phyloP scores from a whole-genome alignment of 1,139 yeast genomes.

The Candida albicans region DNA sequence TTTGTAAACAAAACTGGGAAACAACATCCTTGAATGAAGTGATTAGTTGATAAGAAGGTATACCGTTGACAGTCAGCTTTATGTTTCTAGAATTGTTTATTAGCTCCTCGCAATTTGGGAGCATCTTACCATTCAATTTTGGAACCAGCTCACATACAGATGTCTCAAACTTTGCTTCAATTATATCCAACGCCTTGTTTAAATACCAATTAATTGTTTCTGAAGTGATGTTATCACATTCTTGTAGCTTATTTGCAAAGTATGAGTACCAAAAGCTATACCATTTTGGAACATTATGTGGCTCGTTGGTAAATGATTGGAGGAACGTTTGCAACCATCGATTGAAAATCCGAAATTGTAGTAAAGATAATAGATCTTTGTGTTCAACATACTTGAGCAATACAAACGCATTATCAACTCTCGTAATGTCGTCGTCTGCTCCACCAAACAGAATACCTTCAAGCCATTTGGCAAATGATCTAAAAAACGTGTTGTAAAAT shows the following conservation, averaged over 20 bases:
- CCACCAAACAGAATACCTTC: neutral
- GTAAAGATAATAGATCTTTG: slow-evolving; percentile 12
- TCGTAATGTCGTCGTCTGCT: slow-evolving; percentile 3
- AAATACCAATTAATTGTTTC: slow-evolving; percentile 28
- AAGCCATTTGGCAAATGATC: slow-evolving; percentile 7
- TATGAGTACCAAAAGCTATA: slow-evolving; percentile 18
- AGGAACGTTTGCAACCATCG: slow-evolving; percentile 21
- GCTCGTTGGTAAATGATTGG: slow-evolving; percentile 5
- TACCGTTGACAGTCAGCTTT: slow-evolving; percentile 23
- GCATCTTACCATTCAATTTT: slow-evolving; percentile 14
- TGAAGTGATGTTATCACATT: neutral
- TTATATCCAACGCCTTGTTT: slow-evolving; percentile 18
- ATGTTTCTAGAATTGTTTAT: slow-evolving; percentile 2
- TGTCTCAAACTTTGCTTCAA: slow-evolving; percentile 12
- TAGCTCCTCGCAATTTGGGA: slow-evolving; percentile 14
- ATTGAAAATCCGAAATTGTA: slow-evolving; percentile 36
- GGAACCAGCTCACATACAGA: slow-evolving; percentile 16
- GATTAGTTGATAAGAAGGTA: slow-evolving; percentile 30
- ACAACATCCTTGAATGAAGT: slow-evolving; percentile 44
- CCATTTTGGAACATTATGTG: slow-evolving; percentile 10
- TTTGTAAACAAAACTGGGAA: slow-evolving; percentile 26
- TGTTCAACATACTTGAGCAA: slow-evolving; percentile 2
- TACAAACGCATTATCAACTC: slow-evolving; percentile 3
- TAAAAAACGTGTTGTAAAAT: slow-evolving; percentile 2
- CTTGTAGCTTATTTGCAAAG: slow-evolving; percentile 7